phyloP scores from a whole-genome alignment of 371 early-diverging fungal species.

The Rhizopus delemar region DNA sequence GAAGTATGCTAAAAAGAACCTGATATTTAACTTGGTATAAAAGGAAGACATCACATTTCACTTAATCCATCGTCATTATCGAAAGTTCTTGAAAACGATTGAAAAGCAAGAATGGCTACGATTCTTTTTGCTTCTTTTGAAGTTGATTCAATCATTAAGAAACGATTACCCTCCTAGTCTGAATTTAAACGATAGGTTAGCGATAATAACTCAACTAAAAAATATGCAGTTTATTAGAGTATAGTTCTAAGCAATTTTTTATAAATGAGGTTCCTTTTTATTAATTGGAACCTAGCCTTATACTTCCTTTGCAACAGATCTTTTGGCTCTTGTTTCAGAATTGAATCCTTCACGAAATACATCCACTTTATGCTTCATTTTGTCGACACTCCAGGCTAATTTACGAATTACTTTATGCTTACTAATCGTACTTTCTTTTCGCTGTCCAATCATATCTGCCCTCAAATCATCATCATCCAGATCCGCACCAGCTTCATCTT shows the following conservation, averaged over 20 bases:
- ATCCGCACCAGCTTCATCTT: conserved; percentile 15
- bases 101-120: no score
- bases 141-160: no score
- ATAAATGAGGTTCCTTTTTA: background rate
- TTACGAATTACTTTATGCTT: conserved; percentile 39
- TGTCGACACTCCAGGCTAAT: conserved; percentile 34
- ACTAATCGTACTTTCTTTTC: conserved; percentile 23
- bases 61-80: no score
- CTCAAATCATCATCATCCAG: conserved; percentile 19
- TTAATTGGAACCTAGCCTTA: conserved; percentile 3
- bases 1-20: no score
- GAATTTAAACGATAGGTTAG: no score
- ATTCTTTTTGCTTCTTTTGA: no score
- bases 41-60: no score
- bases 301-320: conserved; percentile 38
- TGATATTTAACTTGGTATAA: no score
- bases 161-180: no score
- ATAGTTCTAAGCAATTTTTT: background rate
- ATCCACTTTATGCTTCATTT: conserved; percentile 38
- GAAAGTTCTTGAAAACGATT: no score
- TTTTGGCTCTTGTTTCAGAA: conserved; percentile 35
- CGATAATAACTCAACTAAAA: no score
- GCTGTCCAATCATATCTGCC: conserved; percentile 26
- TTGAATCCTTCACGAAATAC: conserved; percentile 40
- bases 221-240: background rate